A percentile compares a stretch with the other conserved stretches of the same genome.
Evolutionary conservation across 371 early-diverging fungal species (phyloP).

Genomic region (Hamiltosporidium magnivora): DNA sequence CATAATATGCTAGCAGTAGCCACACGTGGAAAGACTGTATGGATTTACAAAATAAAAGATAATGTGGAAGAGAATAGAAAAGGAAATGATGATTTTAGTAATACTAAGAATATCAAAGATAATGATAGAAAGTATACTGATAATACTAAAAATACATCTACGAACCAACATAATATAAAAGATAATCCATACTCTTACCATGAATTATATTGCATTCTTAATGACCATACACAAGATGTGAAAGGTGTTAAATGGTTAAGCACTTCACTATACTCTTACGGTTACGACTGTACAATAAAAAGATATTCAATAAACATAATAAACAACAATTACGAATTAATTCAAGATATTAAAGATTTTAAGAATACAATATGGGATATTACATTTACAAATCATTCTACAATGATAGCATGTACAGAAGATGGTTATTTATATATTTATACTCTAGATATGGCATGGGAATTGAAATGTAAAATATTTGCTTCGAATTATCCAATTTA

Average conservation of each 20-base stretch:
- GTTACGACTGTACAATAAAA: conserved; percentile 44
- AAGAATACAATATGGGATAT: conserved; percentile 37
- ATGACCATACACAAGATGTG: conserved; percentile 49
- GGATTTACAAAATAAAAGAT: conserved; percentile 24
- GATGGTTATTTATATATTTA: conserved; percentile 16
- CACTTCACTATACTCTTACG: conserved; percentile 30
- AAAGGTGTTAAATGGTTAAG: conserved; percentile 37
- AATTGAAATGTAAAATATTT: too few species aligned
- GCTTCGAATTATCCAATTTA: too few species aligned
- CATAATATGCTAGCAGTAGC: conserved; percentile 24
- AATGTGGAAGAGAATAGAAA: conserved; percentile 17
- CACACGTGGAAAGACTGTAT: conserved; percentile 45
- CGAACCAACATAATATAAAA: too few species aligned
- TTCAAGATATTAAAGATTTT: conserved; percentile 24
- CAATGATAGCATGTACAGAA: conserved; percentile 25
- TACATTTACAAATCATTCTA: conserved; percentile 1
- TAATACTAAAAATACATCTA: too few species aligned
- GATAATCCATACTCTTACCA: too few species aligned
- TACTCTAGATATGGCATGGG: too few species aligned
- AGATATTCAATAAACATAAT: conserved; percentile 20
- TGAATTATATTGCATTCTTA: conserved; percentile 29
- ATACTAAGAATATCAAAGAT: too few species aligned
- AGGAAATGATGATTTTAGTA: too few species aligned
- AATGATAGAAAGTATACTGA: too few species aligned
- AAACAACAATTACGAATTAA: conserved; percentile 20